Base-by-base conservation (phyloP, 1,139 yeast species). In the Diutina scorzettiae region DNA sequence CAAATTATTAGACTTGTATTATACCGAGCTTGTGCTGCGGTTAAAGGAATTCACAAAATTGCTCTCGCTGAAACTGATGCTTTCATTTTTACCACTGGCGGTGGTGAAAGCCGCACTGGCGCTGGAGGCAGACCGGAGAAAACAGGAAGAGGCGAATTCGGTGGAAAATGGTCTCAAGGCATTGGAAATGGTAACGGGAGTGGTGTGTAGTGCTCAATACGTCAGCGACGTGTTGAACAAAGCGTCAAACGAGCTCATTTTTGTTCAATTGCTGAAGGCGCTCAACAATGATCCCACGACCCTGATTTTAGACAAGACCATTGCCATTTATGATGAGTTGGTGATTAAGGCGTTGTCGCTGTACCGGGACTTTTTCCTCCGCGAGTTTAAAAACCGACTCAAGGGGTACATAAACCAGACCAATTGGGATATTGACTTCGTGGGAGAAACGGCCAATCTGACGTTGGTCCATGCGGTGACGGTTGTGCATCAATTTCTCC, bases 1-100 rank as follows among this genome's bases (percentile, higher is more conserved):
- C 41, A 68, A 67, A 27, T 56, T 87, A 37, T 56, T 86, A 20
- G 81, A 81, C 44, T 63, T 63, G 33, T 87, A 83, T 53, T 69
- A 69, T 45, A 71, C 69, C 3, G 65, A 71, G 25, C 56, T 86
- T 17, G 55, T 63, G 18, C 66, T 65, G 36, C 40, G 42, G 14
- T 63, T 71, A 43, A 60, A 64, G 44, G 69, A 71, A 6, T 66
- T 76, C 48, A 71, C 67, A 41, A 76, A 69, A 11, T 54, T 63
- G 42, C 70, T 66, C 47, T 58, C 55, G 43, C 61, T 53, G 53
- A 61, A 56, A 47, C 51, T 58, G 29, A 55, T 74, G 59, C 39
- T 34, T n/a, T 11, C 17, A 18, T 34, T 34, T 16, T n/a, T 34
- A 2, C 39, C 39, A 2, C 14, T 14, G n/a, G 20, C 19, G 6